Conservation (phyloP, 805 yeast species). For the Zygosaccharomyces siamensis region DNA sequence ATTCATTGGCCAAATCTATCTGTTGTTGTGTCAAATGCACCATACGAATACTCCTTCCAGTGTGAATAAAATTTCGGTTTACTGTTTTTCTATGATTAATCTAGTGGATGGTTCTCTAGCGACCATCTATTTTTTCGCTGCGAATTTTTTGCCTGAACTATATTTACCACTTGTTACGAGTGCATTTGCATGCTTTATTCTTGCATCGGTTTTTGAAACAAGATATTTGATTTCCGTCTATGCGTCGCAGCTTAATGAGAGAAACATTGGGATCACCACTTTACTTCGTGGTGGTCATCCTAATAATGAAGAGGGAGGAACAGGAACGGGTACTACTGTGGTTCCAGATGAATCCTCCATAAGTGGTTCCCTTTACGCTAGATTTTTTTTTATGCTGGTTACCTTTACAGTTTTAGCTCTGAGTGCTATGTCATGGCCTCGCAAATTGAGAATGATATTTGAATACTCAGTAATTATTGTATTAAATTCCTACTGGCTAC, state of each 20-base stretch:
- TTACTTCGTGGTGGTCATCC: slow-evolving; percentile 51
- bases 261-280: slow-evolving; percentile 60
- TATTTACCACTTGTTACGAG: slow-evolving; percentile 66
- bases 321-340: slow-evolving; percentile 22
- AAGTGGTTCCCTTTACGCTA: slow-evolving; percentile 52
- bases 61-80: slow-evolving; percentile 65
- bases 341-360: slow-evolving; percentile 50
- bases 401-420: slow-evolving; percentile 52
- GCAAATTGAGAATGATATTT: slow-evolving; percentile 45
- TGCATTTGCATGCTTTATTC: slow-evolving; percentile 61
- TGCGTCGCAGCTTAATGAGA: slow-evolving; percentile 67
- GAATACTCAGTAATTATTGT: slow-evolving; percentile 52
- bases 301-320: slow-evolving; percentile 21
- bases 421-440: slow-evolving; percentile 62
- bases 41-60: slow-evolving; percentile 74
- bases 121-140: slow-evolving; percentile 54
- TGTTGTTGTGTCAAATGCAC: slow-evolving; percentile 66
- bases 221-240: slow-evolving; percentile 65
- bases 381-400: slow-evolving; percentile 52
- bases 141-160: slow-evolving; percentile 50
- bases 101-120: slow-evolving; percentile 66
- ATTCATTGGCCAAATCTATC: slow-evolving; percentile 48
- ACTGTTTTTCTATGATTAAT: slow-evolving; percentile 59
- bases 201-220: slow-evolving; percentile 71
- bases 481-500: slow-evolving; percentile 77